Base-by-base conservation (phyloP, 2,329 filamentous ascomycete species). In the Aureobasidium namibiae region DNA sequence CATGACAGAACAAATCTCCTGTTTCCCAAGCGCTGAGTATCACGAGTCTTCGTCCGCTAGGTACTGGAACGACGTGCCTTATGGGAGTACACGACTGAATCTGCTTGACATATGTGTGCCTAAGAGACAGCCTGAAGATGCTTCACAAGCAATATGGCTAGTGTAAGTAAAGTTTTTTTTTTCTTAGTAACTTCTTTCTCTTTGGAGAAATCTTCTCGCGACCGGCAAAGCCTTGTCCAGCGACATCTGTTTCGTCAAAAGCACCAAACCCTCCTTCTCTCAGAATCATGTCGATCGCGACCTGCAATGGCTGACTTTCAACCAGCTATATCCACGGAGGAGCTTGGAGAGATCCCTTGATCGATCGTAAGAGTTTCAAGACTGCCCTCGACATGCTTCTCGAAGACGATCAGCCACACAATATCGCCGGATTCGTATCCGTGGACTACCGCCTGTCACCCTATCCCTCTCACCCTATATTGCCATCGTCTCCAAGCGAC, bases 361-460 rank as follows among this genome's bases (percentile, higher is more conserved):
- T 76, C 63, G 68, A 66, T 42, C 67, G 71, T 2, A 38, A 65
- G 33, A 69, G 68, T 63, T 67, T 77, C 65, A 53, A 65, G 26
- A 69, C 71, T 31, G 72, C 75, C 0, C 68, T 75, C 41, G 61
- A 65, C 1, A 66, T 73, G 60, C 70, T 79, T 23, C 62, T 71
- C n/a, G 24, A 24, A 61, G 18, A 66, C 66, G 8, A 60, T 50
- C 9, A 29, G 64, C 31, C 41, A 2, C 54, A 69, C 26, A 68
- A 72, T 50, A 75, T 89, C 60, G 80, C 81, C 23, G 86, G 81
- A 61, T 82, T 88, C 67, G 81, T 84, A 29, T 85, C 84, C 45
- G 68, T 87, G 60, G 81, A 84, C 70, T 87, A 87, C 76, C 79
- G 83, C 38, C 80, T 88, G 52, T 83, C 81, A 7, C 76, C 81